phyloP scores from a whole-genome alignment of 495 filamentous ascomycete species.

The Cenococcum geophilum region DNA sequence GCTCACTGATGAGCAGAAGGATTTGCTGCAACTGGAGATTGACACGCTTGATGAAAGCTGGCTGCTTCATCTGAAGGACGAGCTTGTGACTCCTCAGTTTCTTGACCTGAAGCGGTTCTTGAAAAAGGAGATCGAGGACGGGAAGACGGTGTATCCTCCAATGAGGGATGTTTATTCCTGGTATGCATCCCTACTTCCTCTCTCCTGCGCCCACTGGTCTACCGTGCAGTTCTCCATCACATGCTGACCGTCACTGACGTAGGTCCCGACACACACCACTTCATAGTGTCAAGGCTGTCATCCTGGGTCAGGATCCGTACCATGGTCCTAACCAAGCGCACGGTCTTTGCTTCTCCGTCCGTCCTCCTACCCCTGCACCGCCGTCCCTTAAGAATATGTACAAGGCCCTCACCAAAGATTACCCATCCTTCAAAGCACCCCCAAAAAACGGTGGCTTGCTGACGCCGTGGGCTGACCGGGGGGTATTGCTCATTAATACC shows the following conservation, averaged over 20 bases:
- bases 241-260: slow-evolving; percentile 2
- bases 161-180: slow-evolving; percentile 89
- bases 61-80: slow-evolving; percentile 79
- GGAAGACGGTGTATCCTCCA: slow-evolving; percentile 77
- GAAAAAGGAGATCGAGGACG: slow-evolving; percentile 63
- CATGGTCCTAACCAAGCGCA: slow-evolving; percentile 95
- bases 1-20: slow-evolving; percentile 73
- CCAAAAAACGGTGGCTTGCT: slow-evolving; percentile 72
- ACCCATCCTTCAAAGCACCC: slow-evolving; percentile 68
- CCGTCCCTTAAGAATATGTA: slow-evolving; percentile 91
- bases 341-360: slow-evolving; percentile 90
- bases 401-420: slow-evolving; percentile 76
- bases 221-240: not conserved
- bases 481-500: slow-evolving; percentile 87
- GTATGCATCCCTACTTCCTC: slow-evolving; percentile 44
- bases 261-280: slow-evolving; percentile 91
- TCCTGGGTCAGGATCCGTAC: slow-evolving; percentile 95
- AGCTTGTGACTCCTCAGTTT: slow-evolving; percentile 69
- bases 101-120: slow-evolving; percentile 83
- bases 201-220: not conserved
- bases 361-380: slow-evolving; percentile 77
- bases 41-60: slow-evolving; percentile 85
- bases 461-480: slow-evolving; percentile 86
- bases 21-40: slow-evolving; percentile 80
- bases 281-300: slow-evolving; percentile 75